Percentiles rank a stretch among this genome's conserved stretches.
Evolutionary conservation across 2,329 filamentous ascomycete species (phyloP).

Genomic region (Mariannaea sp.): DNA sequence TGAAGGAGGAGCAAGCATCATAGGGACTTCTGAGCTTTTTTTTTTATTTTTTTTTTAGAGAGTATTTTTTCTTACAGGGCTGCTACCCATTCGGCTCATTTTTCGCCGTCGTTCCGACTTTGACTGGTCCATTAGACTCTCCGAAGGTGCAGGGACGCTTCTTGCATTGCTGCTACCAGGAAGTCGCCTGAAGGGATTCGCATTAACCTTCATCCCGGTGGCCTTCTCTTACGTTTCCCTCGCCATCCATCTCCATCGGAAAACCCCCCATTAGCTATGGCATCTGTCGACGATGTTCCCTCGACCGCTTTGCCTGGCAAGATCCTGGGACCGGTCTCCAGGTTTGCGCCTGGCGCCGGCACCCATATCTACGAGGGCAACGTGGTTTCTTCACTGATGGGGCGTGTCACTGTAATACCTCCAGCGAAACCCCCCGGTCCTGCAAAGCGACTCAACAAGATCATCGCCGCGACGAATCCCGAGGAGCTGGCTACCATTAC

Average conservation of each 20-base stretch:
- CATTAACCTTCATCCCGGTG: not conserved
- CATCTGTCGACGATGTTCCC: slow-evolving; percentile 46
- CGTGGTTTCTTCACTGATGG: slow-evolving; percentile 83
- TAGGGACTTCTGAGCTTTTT: slow-evolving; percentile 12
- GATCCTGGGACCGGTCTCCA: slow-evolving; percentile 68
- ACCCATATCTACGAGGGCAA: slow-evolving; percentile 79
- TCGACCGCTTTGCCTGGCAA: slow-evolving; percentile 80
- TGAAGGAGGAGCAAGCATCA: too few relatives aligned
- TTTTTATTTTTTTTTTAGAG: not conserved
- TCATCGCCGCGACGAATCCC: slow-evolving; percentile 54
- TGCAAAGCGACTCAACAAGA: slow-evolving; percentile 64
- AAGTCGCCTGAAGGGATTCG: not conserved
- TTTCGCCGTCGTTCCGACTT: not conserved
- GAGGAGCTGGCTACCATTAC: slow-evolving; percentile 59
- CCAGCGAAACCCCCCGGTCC: slow-evolving; percentile 54
- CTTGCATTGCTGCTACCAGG: not conserved
- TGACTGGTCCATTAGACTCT: not conserved
- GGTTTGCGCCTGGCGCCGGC: slow-evolving; percentile 76
- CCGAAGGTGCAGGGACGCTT: too few relatives aligned
- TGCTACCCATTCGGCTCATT: not conserved
- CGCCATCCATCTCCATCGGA: too few relatives aligned
- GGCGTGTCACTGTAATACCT: slow-evolving; percentile 64
- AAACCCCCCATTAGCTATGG: slow-evolving; percentile 10
- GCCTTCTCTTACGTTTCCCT: slow-evolving; percentile 27
- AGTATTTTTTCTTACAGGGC: not conserved